Evolutionary conservation across 129 eudicot species (phyloP), one percentile per base, ranked within the genome.

Genomic region (Centaurea solstitialis): DNA sequence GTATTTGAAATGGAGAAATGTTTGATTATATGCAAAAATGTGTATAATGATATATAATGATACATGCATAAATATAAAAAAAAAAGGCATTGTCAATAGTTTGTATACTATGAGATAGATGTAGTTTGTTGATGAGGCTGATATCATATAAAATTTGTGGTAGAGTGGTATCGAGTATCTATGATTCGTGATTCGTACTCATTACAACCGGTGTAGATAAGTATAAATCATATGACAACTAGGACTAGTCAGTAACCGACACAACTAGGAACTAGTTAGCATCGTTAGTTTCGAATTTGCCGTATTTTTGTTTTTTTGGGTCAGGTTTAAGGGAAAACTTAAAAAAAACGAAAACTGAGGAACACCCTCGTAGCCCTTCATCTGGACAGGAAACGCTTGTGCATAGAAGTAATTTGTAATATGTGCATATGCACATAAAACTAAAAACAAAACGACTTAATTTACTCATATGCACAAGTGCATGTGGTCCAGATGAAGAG

Each of bases 51-150:
- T 81, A 80, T 72, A n/a, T 33, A 33, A 33, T 64, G 64, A n/a
- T 81, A 80, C 72, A n/a, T 64, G 69, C 57, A 38, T 39, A 18
- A 21, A 50, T 65, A 40, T 74, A 74, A 20, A 74, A 20, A 77
- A 77, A 20, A 74, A 20, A 77, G 67, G 75, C 21, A n/a, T 57
- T 78, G 82, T 68, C 45, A 22, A 78, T 78, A 78, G 70, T 50
- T 78, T 50, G 69, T 81, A 81, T 74, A 68, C 76, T 68, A 81
- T 75, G 26, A 21, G 41, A 41, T 12, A 28, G 30, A 59, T 39
- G 62, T 39, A 62, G 50, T 23, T 62, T 73, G 21, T 73, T 76
- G 80, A 37, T 57, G 65, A 45, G 37, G 13, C 28, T 18, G 6
- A 9, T n/a, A 33, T 35, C 33, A 45, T 18, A 76, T 76, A 61